Evolutionary conservation across 2,329 filamentous ascomycete genomes (phyloP), one percentile per base, ranked within the genome.

Genomic region (Pseudogymnoascus sp.): DNA sequence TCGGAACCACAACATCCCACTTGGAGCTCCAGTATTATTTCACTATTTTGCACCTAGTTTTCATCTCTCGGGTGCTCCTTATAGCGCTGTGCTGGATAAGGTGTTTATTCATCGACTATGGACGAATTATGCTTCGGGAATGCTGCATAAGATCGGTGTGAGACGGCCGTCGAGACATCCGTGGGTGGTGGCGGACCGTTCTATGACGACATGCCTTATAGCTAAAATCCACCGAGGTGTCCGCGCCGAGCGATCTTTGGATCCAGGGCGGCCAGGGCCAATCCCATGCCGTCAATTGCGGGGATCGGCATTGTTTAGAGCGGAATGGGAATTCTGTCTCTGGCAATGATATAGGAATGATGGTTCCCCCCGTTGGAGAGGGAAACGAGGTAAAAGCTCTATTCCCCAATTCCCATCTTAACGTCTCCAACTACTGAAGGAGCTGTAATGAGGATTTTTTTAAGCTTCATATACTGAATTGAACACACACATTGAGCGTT

Each of bases 121-220:
- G 28, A 53, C 47, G 47, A 53, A 35, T 53, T 53, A 53, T 53
- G 15, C 47, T 33, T 53, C 5, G 4, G 2, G 18, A 6, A 15
- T 4, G 9, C 28, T 35, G 47, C 47, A 53, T 11, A 53, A 53
- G 4, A 7, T 33, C 15, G 28, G 47, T 18, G 47, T 35, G 47
- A 53, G 47, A 53, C 47, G 47, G 47, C 28, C 47, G 47, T 53
- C 15, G 8, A 53, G 47, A 53, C 47, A 35, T 33, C 47, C 47
- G 47, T 53, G 47, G 47, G 47, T 35, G 28, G 47, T 53, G 47
- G 47, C 47, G 47, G 47, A 1, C 47, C 47, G 28, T 53, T 53
- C 28, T 53, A 53, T 53, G 47, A 53, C 47, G 47, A 53, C 47
- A 53, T 53, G 47, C n/a, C 6, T 53, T 53, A 18, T 53, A 53